Conservation (phyloP, 495 filamentous ascomycete genomes). For the Aspergillus affinis region DNA sequence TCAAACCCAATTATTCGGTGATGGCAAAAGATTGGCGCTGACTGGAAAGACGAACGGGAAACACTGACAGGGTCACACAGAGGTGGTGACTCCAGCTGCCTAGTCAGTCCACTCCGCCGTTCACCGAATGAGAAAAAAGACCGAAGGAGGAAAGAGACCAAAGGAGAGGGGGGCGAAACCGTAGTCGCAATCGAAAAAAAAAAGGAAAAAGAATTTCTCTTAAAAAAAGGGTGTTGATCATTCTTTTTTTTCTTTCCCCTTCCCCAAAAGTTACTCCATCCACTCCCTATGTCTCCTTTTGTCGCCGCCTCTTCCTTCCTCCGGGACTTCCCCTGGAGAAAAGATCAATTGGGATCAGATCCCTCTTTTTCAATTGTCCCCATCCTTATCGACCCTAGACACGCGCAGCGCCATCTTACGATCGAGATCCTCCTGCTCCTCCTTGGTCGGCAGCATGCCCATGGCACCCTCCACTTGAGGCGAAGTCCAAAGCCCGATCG, state of each 20-base stretch:
- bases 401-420: conserved; percentile 49
- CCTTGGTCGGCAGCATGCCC: conserved; percentile 59
- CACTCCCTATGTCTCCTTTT: background rate
- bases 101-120: conserved; percentile 1
- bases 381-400: conserved; percentile 35
- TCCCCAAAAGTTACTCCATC: background rate
- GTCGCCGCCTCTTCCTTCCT: background rate
- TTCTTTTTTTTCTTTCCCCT: background rate
- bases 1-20: background rate
- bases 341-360: background rate
- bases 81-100: conserved; percentile 3
- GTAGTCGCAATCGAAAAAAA: background rate
- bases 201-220: background rate
- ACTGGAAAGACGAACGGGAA: background rate
- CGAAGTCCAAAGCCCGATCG: conserved; percentile 56
- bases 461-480: conserved; percentile 61
- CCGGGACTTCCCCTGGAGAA: background rate
- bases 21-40: conserved; percentile 1
- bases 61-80: conserved; percentile 4
- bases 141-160: background rate
- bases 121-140: background rate
- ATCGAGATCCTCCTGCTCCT: conserved; percentile 59
- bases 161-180: background rate
- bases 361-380: conserved; percentile 14
- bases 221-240: background rate